phyloP scores from a whole-genome alignment of 768 basidiomycete species.

The Coprinellus aureogranulatus region DNA sequence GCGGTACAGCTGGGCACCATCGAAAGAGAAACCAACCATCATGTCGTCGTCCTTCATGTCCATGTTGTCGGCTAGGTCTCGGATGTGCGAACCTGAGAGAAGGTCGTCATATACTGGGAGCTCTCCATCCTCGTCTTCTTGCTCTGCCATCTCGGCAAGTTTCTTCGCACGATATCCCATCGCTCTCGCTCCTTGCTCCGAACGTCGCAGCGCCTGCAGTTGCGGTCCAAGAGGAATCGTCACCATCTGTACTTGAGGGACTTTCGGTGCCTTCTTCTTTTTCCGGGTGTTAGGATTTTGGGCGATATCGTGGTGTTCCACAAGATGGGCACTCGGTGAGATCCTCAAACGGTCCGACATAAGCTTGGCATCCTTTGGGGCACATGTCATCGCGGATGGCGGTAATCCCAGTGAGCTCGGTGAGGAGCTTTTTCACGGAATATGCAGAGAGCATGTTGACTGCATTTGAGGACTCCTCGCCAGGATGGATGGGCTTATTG shows the following conservation, averaged over 20 bases:
- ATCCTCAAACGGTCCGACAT: slow-evolving; percentile 18
- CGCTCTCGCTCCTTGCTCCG: slow-evolving; percentile 18
- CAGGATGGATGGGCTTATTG: not conserved
- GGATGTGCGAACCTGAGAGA: slow-evolving; percentile 26
- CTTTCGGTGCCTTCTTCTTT: slow-evolving; percentile 3
- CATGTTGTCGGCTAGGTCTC: slow-evolving; percentile 15
- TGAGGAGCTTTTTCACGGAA: slow-evolving; percentile 19
- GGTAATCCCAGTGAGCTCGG: slow-evolving; percentile 27
- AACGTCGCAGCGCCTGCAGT: slow-evolving; percentile 33
- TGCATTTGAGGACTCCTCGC: not conserved
- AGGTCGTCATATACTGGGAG: slow-evolving; percentile 26
- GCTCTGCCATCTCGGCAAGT: slow-evolving; percentile 19
- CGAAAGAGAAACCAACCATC: slow-evolving; percentile 32
- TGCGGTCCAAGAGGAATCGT: slow-evolving; percentile 44
- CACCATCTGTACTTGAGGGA: slow-evolving; percentile 24
- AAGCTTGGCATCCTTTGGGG: slow-evolving; percentile 24
- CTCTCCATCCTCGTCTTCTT: slow-evolving; percentile 6
- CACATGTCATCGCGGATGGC: slow-evolving; percentile 35
- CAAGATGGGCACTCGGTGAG: slow-evolving; percentile 18
- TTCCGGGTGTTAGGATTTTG: not conserved
- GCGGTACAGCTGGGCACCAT: slow-evolving; percentile 44
- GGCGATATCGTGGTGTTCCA: not conserved
- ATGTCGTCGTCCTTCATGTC: slow-evolving; percentile 31
- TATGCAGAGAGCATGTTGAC: slow-evolving; percentile 22
- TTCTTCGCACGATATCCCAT: slow-evolving; percentile 26